Evolutionary conservation across 192 early-diverging fungal genomes (phyloP), one percentile per base, ranked within the genome.

Genomic region (Coemansia erecta): DNA sequence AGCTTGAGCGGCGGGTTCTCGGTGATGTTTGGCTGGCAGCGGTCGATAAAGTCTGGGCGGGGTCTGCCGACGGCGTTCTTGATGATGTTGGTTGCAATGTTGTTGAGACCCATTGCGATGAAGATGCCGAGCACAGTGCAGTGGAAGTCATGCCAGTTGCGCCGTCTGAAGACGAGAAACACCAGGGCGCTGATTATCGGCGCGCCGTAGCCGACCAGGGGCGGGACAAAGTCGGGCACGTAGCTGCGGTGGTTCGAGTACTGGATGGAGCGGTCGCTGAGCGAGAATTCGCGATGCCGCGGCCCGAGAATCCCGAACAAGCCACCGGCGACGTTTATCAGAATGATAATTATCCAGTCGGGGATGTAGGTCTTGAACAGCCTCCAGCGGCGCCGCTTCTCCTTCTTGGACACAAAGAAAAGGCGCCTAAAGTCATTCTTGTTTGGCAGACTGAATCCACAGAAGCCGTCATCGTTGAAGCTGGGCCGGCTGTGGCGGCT

Each of bases 271-370:
- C 72, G 79, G 66, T 93, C 84, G 24, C 78, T 51, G 6, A 93
- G 60, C 13, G 84, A 87, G 60, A 93, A 93, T 52, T 85, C 66
- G 55, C 86, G 82, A 49, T 88, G 86, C 57, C 82, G 87, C 2
- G 89, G 89, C 3, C 80, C 68, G 0, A 85, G 50, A 12, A 39
- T 62, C 42, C 85, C 83, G 13, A 90, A 69, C 18, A 67, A 58
- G 22, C 83, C 83, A 50, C 87, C 89, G 13, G 70, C 73, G 2
- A 64, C 46, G n/a, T 84, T 69, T 59, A 88, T 74, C 12, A 82
- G 44, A n/a, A 87, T 40, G 6, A 87, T 72, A 12, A 89, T 59
- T 9, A 85, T 59, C 78, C 85, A 85, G 52, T 80, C 77, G 54
- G 60, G 74, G 60, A 69, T 70, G 49, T 67, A 72, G 18, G 57